A percentile compares a stretch with the other conserved stretches of the same genome.
These are phyloP conservation scores for Bonnemaisonia californica DNA, from an alignment of 31 red algal species.

Conservation along the genomic window DNA sequence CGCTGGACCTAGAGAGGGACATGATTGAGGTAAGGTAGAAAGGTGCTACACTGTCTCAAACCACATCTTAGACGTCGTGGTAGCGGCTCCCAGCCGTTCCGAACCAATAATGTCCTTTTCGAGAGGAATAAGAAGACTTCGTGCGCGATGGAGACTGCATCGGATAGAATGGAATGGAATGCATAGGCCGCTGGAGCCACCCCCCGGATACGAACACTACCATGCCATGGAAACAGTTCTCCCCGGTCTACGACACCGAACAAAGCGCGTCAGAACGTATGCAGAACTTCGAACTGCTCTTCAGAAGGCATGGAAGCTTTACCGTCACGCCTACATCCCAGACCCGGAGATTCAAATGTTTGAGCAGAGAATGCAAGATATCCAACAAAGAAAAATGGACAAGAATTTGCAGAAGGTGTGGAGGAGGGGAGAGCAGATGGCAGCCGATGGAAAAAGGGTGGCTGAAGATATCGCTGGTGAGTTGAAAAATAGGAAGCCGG, in stretches of 20 bases:
- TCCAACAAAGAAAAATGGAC: background rate
- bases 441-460: conserved; percentile 8
- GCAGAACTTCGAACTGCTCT: conserved; percentile 6
- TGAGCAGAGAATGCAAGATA: conserved; percentile 10
- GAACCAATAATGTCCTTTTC: background rate
- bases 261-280: conserved; percentile 27
- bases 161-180: conserved; percentile 84
- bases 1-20: too few relatives aligned
- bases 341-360: conserved; percentile 41
- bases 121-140: conserved; percentile 44
- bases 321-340: conserved; percentile 41
- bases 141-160: conserved; percentile 77
- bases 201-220: conserved; percentile 58
- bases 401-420: background rate
- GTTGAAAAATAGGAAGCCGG: conserved; percentile 27
- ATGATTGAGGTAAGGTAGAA: background rate
- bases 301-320: conserved; percentile 39
- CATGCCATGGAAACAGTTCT: conserved; percentile 37
- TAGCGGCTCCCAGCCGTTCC: too few relatives aligned
- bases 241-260: conserved; percentile 29
- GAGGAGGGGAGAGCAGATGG: conserved; percentile 11
- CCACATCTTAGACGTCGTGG: too few relatives aligned
- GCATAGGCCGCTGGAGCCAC: conserved; percentile 63
- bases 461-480: conserved; percentile 20
- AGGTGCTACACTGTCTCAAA: background rate